These are phyloP conservation scores for Umbelopsis vinacea DNA, from an alignment of 192 early-diverging fungal species.

Conservation along the genomic window DNA sequence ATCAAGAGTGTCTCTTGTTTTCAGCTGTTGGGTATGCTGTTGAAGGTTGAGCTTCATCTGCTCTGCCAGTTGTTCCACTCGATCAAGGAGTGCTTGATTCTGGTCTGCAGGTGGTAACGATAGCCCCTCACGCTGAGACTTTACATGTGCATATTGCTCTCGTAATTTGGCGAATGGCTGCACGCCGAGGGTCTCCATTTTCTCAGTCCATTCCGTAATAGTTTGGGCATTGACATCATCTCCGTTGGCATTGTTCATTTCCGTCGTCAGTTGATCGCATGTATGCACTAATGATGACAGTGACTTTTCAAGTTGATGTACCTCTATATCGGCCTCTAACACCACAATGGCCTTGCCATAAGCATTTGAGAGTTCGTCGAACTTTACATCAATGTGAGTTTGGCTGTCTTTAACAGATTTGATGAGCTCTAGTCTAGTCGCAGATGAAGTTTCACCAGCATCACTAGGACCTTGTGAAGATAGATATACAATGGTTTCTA, in stretches of 20 bases:
- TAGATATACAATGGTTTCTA: background rate
- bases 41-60: background rate
- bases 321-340: background rate
- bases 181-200: background rate
- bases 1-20: background rate
- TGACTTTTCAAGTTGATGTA: slow-evolving; percentile 9
- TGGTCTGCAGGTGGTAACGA: background rate
- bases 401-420: slow-evolving; percentile 3
- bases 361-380: background rate
- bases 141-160: background rate
- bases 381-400: background rate
- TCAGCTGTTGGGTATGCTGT: background rate
- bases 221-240: background rate
- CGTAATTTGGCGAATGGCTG: background rate
- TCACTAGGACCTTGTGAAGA: background rate
- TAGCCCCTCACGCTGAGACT: background rate
- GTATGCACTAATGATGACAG: background rate
- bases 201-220: background rate
- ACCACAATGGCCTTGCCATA: background rate
- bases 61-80: background rate
- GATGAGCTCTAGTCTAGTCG: background rate
- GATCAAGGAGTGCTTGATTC: background rate
- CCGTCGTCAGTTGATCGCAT: background rate
- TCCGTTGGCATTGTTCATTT: background rate
- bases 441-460: background rate